Percentiles rank a stretch among this genome's conserved stretches.
Evolutionary conservation across 139 green algal species (phyloP).

Genomic region (Choricystis sp.): DNA sequence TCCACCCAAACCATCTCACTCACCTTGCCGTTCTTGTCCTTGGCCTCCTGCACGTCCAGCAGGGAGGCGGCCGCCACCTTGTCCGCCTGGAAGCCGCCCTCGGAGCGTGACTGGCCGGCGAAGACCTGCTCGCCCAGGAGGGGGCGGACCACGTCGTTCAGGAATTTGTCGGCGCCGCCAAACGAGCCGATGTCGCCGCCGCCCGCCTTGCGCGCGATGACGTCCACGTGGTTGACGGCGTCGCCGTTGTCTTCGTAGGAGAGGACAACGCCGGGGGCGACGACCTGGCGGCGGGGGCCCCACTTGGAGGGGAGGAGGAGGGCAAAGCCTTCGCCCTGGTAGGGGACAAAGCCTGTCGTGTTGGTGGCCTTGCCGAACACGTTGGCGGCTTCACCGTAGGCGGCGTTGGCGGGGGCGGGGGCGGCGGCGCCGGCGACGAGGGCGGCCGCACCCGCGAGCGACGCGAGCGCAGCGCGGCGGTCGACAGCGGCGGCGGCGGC

Average conservation of each 20-base stretch:
- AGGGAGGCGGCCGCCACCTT: constrained; percentile 64
- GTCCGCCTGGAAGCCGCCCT: constrained; percentile 85
- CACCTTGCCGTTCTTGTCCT: constrained; percentile 70
- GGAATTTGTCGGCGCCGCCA: constrained; percentile 73
- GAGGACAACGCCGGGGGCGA: constrained; percentile 45
- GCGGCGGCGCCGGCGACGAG: constrained; percentile 22
- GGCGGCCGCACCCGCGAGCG: constrained; percentile 39
- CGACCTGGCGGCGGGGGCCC: constrained; percentile 87
- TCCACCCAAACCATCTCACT: no score
- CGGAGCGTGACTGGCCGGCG: constrained; percentile 59
- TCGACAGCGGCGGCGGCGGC: no score
- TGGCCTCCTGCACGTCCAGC: constrained; percentile 56
- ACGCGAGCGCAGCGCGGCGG: constrained; percentile 53
- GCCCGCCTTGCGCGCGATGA: constrained; percentile 50
- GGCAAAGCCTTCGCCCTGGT: constrained; percentile 80
- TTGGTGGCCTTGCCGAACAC: constrained; percentile 53
- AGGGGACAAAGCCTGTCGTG: constrained; percentile 59
- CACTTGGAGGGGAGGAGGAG: constrained; percentile 87
- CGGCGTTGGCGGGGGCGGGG: constrained; percentile 43
- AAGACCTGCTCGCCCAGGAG: constrained; percentile 69
- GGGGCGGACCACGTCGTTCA: constrained; percentile 49
- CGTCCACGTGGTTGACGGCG: constrained; percentile 72
- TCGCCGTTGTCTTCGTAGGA: constrained; percentile 95
- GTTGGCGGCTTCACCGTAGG: constrained; percentile 77
- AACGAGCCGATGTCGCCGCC: constrained; percentile 71